These are phyloP conservation scores for Pigoraptor vietnamica DNA, from an alignment of 78 protist genomes.

Conservation along the genomic window DNA sequence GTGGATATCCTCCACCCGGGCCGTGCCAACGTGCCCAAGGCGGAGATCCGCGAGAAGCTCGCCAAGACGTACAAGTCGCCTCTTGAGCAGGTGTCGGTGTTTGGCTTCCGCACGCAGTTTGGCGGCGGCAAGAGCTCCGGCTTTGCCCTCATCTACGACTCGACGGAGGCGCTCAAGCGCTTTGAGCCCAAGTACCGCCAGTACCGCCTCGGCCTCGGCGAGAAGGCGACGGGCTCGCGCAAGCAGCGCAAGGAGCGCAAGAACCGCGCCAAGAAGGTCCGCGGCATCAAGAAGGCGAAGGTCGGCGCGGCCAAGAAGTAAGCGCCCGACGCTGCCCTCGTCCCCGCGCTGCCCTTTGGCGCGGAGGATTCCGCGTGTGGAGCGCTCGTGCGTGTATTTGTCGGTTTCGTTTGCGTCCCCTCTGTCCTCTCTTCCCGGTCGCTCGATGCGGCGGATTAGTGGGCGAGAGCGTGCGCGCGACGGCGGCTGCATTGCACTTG, in stretches of 20 bases:
- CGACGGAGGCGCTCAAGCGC: constrained; percentile 69
- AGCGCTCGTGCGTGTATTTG: too few species aligned
- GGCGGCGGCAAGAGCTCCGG: constrained; percentile 97
- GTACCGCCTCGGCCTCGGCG: constrained; percentile 53
- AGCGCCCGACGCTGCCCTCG: too few species aligned
- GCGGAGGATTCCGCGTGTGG: too few species aligned
- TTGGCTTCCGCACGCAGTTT: constrained; percentile 88
- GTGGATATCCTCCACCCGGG: constrained; percentile 93
- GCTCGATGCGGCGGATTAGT: too few species aligned
- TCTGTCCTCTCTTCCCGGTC: too few species aligned
- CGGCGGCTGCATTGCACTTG: too few species aligned
- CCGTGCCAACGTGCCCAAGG: constrained; percentile 76
- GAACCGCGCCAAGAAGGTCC: constrained; percentile 91
- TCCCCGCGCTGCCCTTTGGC: too few species aligned
- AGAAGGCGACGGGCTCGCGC: constrained; percentile 49
- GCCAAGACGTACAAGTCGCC: constrained; percentile 90
- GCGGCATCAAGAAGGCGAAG: constrained; percentile 67
- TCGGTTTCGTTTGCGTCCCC: too few species aligned
- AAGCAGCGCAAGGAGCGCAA: constrained; percentile 92
- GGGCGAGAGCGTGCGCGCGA: too few species aligned
- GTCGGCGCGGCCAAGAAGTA: constrained; percentile 8
- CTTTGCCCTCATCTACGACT: constrained; percentile 94
- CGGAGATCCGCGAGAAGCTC: constrained; percentile 72
- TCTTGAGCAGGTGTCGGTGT: constrained; percentile 63
- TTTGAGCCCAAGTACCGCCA: constrained; percentile 88